phyloP scores from a whole-genome alignment of 2,329 filamentous ascomycete species.

The Teratosphaeria epicoccoides region DNA sequence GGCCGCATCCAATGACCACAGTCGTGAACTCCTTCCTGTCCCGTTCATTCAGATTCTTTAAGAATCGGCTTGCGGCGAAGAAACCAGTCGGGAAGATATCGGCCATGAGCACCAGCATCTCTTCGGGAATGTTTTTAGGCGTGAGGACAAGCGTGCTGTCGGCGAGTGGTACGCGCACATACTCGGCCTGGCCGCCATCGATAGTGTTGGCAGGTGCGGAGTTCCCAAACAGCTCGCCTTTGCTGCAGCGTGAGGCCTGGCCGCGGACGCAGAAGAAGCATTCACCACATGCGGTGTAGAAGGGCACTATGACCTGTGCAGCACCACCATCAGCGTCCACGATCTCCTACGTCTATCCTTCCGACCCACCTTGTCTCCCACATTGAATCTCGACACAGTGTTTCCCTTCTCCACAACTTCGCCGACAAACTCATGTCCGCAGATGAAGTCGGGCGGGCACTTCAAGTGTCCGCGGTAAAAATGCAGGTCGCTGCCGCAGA shows the following conservation, averaged over 20 bases:
- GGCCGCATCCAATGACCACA: conserved; percentile 73
- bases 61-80: conserved; percentile 70
- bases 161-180: conserved; percentile 64
- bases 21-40: conserved; percentile 57
- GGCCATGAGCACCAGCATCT: conserved; percentile 74
- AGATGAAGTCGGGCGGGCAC: conserved; percentile 51
- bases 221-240: conserved; percentile 55
- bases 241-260: conserved; percentile 65
- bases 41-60: conserved; percentile 49
- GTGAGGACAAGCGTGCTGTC: conserved; percentile 72
- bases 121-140: conserved; percentile 58
- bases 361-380: conserved; percentile 50
- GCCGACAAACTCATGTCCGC: conserved; percentile 80
- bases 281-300: conserved; percentile 64
- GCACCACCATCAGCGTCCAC: neutral
- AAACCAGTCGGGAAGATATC: conserved; percentile 82
- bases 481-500: conserved; percentile 85
- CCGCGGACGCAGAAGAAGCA: conserved; percentile 80
- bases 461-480: conserved; percentile 73
- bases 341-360: neutral
- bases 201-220: conserved; percentile 23
- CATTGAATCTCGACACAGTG: conserved; percentile 55
- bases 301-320: conserved; percentile 62
- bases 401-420: conserved; percentile 57
- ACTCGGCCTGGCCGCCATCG: conserved; percentile 24